Base-by-base conservation (phyloP, 1,284 basidiomycete species). In the Marasmius fiardii region DNA sequence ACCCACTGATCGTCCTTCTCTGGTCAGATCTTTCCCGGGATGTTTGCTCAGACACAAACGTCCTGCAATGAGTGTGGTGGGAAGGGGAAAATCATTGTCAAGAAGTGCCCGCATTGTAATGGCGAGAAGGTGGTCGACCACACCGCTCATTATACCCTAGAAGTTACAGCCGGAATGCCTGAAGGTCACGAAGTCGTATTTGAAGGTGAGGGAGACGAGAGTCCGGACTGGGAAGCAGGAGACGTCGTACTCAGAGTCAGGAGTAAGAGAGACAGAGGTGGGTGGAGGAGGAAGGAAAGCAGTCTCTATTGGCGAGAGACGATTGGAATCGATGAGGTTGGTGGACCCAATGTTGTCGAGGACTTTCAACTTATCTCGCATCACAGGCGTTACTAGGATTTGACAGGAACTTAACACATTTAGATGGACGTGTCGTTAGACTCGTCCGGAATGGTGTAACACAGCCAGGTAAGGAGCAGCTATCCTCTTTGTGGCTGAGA, bases 201-300 rank as follows among this genome's bases (percentile, higher is more conserved):
- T 63, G 90, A 95, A 62, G 93, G 93, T 21, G 94, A 97, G 69
- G 91, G 90, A 41, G 95, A 98, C 68, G 94, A 98, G 74, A 90
- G 79, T 56, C 92, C 92, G 4, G 95, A 97, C 60, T 95, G 87
- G 86, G 93, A 95, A 63, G 77, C 95, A 7, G 95, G 95, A 16
- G 94, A 98, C 72, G 83, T 98, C 53, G 77, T 97, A 35, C 77
- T 98, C 50, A 77, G 92, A 52, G 87, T 97, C 18, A 76, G 88
- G 60, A 93, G 87, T 64, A 79, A 79, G 70, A 85, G 84, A 58
- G 83, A 87, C 60, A 78, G 79, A 60, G 94, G 93, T 52, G 84
- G 85, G 0, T 97, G 90, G 84, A 79, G 85, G 60, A 78, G 95
- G 64, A 95, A 96, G 69, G 95, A 96, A 68, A 84, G 79, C 52